These are phyloP conservation scores for Volvariella surrecta DNA, from an alignment of 1,284 basidiomycete species.

Conservation along the genomic window DNA sequence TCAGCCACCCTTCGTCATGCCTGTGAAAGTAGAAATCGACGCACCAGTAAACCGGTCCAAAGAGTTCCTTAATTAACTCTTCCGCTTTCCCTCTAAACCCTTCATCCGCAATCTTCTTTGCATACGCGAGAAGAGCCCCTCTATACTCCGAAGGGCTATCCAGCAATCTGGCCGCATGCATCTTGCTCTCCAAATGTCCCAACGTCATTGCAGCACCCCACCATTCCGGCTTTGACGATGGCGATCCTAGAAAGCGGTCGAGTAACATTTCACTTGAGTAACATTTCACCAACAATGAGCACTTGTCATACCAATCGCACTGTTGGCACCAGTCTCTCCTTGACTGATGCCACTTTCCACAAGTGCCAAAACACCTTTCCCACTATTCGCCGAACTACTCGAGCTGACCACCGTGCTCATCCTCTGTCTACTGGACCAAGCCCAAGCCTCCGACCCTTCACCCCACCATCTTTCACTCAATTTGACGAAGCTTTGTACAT, in stretches of 20 bases:
- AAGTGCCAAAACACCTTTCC: conserved; percentile 33
- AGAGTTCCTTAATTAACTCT: conserved; percentile 80
- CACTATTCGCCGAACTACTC: conserved; percentile 24
- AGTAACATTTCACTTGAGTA: too few species aligned
- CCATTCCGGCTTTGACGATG: conserved; percentile 54
- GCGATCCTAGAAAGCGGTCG: conserved; percentile 16
- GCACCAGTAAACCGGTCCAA: conserved; percentile 82
- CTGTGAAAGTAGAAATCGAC: conserved; percentile 20
- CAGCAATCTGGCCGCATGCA: conserved; percentile 63
- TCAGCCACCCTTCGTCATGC: conserved; percentile 2
- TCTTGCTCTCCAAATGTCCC: conserved; percentile 75
- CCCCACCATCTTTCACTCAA: conserved; percentile 77
- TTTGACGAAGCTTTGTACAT: conserved; percentile 60
- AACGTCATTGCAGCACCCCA: conserved; percentile 75
- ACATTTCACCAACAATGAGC: neutral
- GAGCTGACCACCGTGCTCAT: conserved; percentile 19
- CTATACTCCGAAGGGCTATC: conserved; percentile 82
- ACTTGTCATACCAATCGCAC: conserved; percentile 20
- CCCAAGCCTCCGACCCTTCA: conserved; percentile 75
- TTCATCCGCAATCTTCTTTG: conserved; percentile 79
- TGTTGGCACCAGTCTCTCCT: conserved; percentile 18
- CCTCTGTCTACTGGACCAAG: conserved; percentile 68
- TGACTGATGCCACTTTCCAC: conserved; percentile 48
- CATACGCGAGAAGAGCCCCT: conserved; percentile 66
- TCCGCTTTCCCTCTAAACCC: conserved; percentile 80